Evolutionary conservation across 1,284 basidiomycete genomes (phyloP), one percentile per base, ranked within the genome.

Genomic region (Microbotryomycetes sp.): DNA sequence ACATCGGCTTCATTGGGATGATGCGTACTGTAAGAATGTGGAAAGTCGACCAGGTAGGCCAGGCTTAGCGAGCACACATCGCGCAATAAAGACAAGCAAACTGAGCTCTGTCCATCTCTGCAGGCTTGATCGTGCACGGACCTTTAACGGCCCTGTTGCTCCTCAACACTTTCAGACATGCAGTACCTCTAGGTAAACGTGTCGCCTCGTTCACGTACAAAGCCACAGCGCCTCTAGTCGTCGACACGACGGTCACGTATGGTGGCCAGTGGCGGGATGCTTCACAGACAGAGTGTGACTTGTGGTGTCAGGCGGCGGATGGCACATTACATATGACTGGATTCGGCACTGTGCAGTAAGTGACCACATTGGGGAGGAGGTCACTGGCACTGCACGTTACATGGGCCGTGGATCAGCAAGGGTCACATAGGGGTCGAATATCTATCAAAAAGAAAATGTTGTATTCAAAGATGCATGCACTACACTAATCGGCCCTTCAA

Each of bases 1-100:
- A 0, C 72, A 73, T 49, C 67, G 67, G 14, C 73, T 74, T 47
- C 73, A 74, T 45, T 62, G 71, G 23, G 72, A 73, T 31, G 57
- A 71, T 1, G 51, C 63, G 26, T 74, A 73, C 61, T 71, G 69
- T 32, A 65, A 69, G 16, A 62, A 70, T 4, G 62, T 70, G 23
- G 73, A 74, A 60, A 67, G 71, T 4, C 70, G 72, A 49, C 42
- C 45, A 28, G 58, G 58, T 59, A 22, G 19, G 58, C 3, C n/a
- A 4, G 22, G 3, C 55, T 30, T 22, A 15, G 54, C 23, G 16
- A 14, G 32, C 14, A 19, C 4, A 23, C 15, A 30, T 26, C 54
- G 42, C 3, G n/a, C n/a, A n/a, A n/a, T n/a, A n/a, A n/a, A n/a
- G n/a, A n/a, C n/a, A 19, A 42, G 19, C 12, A 42, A 19, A 42